Conservation (phyloP, 257 asterid species). For the Solanum ahanhuiri region DNA sequence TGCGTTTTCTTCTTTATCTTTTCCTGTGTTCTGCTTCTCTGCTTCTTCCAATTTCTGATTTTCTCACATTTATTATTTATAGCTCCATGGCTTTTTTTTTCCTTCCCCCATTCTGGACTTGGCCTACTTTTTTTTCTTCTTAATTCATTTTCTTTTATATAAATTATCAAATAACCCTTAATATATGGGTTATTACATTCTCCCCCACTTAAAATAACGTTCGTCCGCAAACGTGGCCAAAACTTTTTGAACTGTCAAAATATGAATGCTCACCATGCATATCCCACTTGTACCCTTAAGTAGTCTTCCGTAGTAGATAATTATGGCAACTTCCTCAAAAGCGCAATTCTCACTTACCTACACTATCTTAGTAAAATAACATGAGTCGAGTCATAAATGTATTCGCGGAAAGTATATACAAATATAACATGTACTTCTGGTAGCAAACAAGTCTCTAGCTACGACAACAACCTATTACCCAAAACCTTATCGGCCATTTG, state of each 20-base stretch:
- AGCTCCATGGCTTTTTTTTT: background rate
- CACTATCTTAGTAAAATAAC: background rate
- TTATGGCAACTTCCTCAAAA: background rate
- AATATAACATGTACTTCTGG: background rate
- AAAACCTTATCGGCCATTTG: background rate
- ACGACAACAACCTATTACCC: background rate
- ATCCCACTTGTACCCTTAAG: background rate
- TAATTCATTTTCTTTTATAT: background rate
- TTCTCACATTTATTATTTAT: background rate
- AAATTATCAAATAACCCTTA: background rate
- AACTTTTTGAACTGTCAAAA: background rate
- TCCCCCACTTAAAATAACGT: background rate
- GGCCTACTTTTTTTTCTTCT: background rate
- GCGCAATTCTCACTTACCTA: background rate
- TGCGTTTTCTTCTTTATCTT: background rate
- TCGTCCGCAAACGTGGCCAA: background rate
- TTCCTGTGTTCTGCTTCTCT: background rate
- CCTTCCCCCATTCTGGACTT: background rate
- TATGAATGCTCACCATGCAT: background rate
- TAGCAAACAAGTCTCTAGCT: background rate
- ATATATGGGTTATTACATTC: background rate
- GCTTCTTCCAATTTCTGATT: background rate
- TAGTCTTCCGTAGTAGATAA: background rate
- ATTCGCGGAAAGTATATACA: background rate
- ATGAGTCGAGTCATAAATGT: background rate